Base-by-base conservation (phyloP, 1,139 yeast species). In the Pichia terricola region DNA sequence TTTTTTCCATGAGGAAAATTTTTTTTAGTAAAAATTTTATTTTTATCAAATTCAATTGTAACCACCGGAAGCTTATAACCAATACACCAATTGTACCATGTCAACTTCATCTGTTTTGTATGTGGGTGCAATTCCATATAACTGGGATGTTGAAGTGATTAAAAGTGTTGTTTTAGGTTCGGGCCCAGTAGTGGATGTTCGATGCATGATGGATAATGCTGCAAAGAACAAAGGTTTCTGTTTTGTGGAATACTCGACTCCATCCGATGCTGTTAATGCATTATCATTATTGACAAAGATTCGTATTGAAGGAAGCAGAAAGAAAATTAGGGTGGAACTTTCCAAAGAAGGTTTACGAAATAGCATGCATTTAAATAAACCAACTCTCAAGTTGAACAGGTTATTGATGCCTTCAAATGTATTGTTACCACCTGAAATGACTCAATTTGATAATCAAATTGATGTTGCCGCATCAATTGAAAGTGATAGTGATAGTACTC, bases 171-270 rank as follows among this genome's bases (percentile, higher is more conserved):
- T 78, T n/a, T 71, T 78, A 49, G 83, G 83, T 2, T 68, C 80
- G 5, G 85, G 85, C 2, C 69, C 70, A 26, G 72, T 79, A 35
- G 77, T 76, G 40, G 85, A 78, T 51, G 79, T 79, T 16, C 69
- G 84, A 51, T 65, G 79, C 49, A 77, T 81, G 52, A 72, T 73
- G 61, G 85, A 79, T 52, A 72, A 70, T 49, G 72, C 72, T 22
- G 78, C 81, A n/a, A 75, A 76, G 52, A 75, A 77, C 54, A 79
- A 78, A 56, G 84, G 83, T 16, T 79, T 71, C 54, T 75, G 81
- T 50, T 79, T 79, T 56, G 73, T 79, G 38, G 85, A 79, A 58
- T 79, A 77, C 53, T 66, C 57, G 3, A 58, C 64, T 25, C 72
- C 79, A 1, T 65, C 61, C 37, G 79, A 78, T 40, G 83, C 85